phyloP scores from a whole-genome alignment of 2,329 filamentous ascomycete genomes.

The Epichloe typhina region DNA sequence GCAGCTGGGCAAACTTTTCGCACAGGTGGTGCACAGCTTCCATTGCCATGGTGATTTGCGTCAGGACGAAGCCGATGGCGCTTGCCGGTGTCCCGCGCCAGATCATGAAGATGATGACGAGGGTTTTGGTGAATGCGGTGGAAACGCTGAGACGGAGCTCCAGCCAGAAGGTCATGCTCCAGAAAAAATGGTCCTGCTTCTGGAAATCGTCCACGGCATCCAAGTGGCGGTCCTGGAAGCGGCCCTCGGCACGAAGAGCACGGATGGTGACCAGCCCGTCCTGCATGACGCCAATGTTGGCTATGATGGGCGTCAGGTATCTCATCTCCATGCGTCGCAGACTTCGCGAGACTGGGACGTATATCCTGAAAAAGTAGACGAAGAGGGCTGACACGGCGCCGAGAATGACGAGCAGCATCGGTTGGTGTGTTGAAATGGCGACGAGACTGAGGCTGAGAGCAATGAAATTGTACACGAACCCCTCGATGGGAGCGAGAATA shows the following conservation, averaged over 20 bases:
- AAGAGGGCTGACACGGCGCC: conserved; percentile 54
- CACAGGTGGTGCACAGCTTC: conserved; percentile 43
- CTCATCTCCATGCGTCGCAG: conserved; percentile 79
- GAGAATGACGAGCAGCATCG: conserved; percentile 62
- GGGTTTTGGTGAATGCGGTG: conserved; percentile 60
- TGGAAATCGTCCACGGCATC: conserved; percentile 77
- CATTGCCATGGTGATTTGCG: conserved; percentile 30
- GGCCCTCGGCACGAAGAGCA: conserved; percentile 64
- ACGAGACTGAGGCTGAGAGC: conserved; percentile 59
- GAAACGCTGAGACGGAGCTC: conserved; percentile 53
- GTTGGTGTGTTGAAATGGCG: conserved; percentile 70
- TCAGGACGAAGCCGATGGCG: conserved; percentile 70
- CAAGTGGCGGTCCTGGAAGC: conserved; percentile 72
- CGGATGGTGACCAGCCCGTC: conserved; percentile 79
- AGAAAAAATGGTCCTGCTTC: conserved; percentile 93
- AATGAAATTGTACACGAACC: conserved; percentile 56
- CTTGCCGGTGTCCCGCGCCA: conserved; percentile 64
- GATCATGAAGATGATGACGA: conserved; percentile 61
- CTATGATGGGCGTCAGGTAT: conserved; percentile 76
- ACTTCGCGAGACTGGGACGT: conserved; percentile 72
- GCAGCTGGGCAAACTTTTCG: conserved; percentile 67
- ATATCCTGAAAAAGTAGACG: conserved; percentile 59
- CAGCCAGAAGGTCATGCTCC: conserved; percentile 77
- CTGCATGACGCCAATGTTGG: conserved; percentile 80
- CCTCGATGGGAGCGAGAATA: conserved; percentile 62